Evolutionary conservation across 345 rosid species (phyloP).

Genomic region (Clarkia xantiana): DNA sequence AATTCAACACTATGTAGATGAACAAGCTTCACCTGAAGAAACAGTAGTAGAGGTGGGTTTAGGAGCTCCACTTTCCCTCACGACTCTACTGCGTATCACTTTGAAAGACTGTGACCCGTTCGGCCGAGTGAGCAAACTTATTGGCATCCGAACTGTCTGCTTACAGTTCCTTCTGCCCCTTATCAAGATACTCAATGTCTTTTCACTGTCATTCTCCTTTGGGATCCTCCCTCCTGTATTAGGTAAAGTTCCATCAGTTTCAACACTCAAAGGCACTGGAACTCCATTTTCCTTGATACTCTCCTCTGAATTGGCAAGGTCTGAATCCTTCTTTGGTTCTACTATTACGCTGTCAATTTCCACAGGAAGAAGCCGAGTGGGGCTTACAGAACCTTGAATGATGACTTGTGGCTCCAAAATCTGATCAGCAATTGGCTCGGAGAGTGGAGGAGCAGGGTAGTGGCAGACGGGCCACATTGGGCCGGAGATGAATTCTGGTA

Average conservation of each 20-base stretch:
- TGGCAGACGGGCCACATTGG: slow-evolving; percentile 70
- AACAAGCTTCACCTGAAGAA: slow-evolving; percentile 22
- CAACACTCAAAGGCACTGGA: slow-evolving; percentile 9
- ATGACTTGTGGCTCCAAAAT: slow-evolving; percentile 29
- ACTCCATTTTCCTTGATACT: slow-evolving; percentile 28
- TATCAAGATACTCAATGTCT: slow-evolving; percentile 76
- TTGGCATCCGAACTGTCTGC: slow-evolving; percentile 85
- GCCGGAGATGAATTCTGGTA: slow-evolving; percentile 55
- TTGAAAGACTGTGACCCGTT: slow-evolving; percentile 85
- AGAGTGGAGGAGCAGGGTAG: slow-evolving; percentile 45
- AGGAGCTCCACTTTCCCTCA: slow-evolving; percentile 67
- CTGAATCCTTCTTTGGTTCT: slow-evolving; percentile 26
- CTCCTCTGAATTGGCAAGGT: slow-evolving; percentile 21
- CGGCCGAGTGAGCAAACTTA: slow-evolving; percentile 80
- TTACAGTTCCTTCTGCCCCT: slow-evolving; percentile 81
- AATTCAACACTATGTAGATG: slow-evolving; percentile 17
- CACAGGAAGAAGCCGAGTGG: slow-evolving; percentile 27
- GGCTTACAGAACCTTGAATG: slow-evolving; percentile 17
- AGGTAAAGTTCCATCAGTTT: slow-evolving; percentile 16
- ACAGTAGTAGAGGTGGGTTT: slow-evolving; percentile 20
- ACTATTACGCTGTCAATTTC: slow-evolving; percentile 31
- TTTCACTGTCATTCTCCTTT: slow-evolving; percentile 37
- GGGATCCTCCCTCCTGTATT: slow-evolving; percentile 22
- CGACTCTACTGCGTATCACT: slow-evolving; percentile 54
- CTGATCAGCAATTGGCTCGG: slow-evolving; percentile 49